These are phyloP conservation scores for Babesia sp. DNA, from an alignment of 169 alveolate genomes.

Conservation along the genomic window DNA sequence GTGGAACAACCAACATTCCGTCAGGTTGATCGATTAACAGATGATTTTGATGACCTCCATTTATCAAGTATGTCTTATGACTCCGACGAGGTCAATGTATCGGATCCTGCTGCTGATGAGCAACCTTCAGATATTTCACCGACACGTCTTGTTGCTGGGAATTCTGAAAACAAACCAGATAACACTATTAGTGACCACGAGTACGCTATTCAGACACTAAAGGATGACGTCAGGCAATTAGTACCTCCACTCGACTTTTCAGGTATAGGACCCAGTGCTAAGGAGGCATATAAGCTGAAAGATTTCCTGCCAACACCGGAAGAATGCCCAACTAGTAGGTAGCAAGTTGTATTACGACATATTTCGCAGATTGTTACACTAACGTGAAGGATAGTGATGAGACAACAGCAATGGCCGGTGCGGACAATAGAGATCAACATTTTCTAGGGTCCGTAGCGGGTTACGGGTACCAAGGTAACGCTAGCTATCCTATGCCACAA, in stretches of 20 bases:
- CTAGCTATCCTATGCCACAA: not conserved
- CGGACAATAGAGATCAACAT: not conserved
- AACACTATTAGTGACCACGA: constrained; percentile 7
- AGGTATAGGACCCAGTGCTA: not conserved
- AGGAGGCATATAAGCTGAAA: constrained; percentile 9
- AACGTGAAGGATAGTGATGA: not conserved
- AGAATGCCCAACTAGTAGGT: not conserved
- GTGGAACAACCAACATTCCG: constrained; percentile 38
- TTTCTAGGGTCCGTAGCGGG: not conserved
- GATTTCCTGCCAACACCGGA: not conserved
- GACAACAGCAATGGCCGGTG: not conserved
- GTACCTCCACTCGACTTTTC: constrained; percentile 39
- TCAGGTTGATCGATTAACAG: constrained; percentile 7
- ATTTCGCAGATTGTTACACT: not conserved
- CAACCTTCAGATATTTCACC: not conserved
- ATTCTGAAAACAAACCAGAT: not conserved
- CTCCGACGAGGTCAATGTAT: constrained; percentile 1
- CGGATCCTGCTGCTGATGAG: not conserved
- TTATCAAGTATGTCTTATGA: constrained; percentile 16
- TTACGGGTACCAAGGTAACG: not conserved
- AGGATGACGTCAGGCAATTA: constrained; percentile 5
- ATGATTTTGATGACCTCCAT: constrained; percentile 1
- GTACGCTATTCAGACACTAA: not conserved
- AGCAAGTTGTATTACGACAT: too few species aligned
- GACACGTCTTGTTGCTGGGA: not conserved